phyloP scores from a whole-genome alignment of 148 eudicot genomes.

The Rhododendron vialii region DNA sequence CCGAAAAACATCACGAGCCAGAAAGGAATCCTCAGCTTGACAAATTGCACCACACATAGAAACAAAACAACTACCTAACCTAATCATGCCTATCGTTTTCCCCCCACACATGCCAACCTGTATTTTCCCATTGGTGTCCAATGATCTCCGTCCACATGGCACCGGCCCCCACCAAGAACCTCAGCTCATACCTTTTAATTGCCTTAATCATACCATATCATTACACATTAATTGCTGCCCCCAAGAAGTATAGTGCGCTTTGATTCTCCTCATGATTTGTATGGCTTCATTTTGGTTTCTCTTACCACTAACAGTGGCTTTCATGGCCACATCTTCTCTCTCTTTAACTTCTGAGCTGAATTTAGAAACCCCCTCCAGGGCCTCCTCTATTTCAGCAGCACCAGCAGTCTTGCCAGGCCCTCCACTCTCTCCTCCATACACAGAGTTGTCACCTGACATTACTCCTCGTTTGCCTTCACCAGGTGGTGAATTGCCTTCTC shows the following conservation, averaged over 20 bases:
- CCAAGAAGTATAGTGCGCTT: neutral
- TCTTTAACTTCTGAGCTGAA: conserved; percentile 4
- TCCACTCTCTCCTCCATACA: conserved; percentile 12
- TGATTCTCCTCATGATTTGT: conserved; percentile 8
- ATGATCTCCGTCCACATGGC: conserved; percentile 8
- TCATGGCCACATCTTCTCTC: conserved; percentile 12
- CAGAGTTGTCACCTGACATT: conserved; percentile 30
- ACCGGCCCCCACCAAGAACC: neutral
- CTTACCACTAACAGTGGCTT: conserved; percentile 3
- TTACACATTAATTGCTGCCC: conserved; percentile 2
- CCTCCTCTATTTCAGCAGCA: conserved; percentile 20
- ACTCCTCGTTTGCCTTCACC: conserved; percentile 37
- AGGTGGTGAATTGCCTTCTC: conserved; percentile 24
- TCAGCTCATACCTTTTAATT: conserved; percentile 1
- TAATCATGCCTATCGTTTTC: neutral
- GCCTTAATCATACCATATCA: conserved; percentile 13
- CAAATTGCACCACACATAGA: neutral
- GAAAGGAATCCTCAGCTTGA: conserved; percentile 7
- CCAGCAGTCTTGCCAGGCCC: conserved; percentile 21
- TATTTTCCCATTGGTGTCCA: conserved; percentile 6
- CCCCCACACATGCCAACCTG: conserved; percentile 17
- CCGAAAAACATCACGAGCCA: neutral
- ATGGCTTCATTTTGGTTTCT: conserved; percentile 21
- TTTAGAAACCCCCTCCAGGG: neutral
- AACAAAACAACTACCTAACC: conserved; percentile 13